Evolutionary conservation across 1,284 basidiomycete genomes (phyloP).

Genomic region (Puccinia triticina): DNA sequence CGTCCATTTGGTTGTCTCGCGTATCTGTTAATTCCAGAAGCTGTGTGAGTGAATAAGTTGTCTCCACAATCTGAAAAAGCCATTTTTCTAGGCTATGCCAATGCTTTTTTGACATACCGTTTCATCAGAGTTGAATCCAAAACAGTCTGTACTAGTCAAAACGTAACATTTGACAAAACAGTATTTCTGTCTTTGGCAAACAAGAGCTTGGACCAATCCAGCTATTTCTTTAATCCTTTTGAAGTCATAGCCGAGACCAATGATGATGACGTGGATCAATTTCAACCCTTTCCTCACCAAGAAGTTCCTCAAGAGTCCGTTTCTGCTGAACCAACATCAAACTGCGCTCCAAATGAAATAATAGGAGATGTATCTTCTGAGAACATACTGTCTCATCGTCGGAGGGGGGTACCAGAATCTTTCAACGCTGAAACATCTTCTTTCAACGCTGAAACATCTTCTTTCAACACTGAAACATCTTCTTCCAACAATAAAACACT

Average conservation of each 20-base stretch:
- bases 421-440: no score
- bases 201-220: not conserved
- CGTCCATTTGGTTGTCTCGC: not conserved
- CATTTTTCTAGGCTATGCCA: not conserved
- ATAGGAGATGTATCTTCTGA: not conserved
- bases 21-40: not conserved
- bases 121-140: no score
- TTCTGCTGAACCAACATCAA: no score
- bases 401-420: not conserved
- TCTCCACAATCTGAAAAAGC: not conserved
- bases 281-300: no score
- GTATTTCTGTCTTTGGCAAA: not conserved
- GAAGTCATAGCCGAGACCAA: not conserved
- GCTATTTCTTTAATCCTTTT: not conserved
- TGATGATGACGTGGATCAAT: not conserved
- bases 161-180: not conserved
- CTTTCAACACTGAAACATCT: no score
- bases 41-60: not conserved
- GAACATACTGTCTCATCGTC: not conserved
- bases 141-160: not conserved
- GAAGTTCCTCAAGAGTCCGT: no score
- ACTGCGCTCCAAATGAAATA: no score
- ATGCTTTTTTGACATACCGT: no score
- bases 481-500: not conserved
- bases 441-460: no score